Conservation (phyloP, 441 rosid species). For the Aquilaria agallochum region DNA sequence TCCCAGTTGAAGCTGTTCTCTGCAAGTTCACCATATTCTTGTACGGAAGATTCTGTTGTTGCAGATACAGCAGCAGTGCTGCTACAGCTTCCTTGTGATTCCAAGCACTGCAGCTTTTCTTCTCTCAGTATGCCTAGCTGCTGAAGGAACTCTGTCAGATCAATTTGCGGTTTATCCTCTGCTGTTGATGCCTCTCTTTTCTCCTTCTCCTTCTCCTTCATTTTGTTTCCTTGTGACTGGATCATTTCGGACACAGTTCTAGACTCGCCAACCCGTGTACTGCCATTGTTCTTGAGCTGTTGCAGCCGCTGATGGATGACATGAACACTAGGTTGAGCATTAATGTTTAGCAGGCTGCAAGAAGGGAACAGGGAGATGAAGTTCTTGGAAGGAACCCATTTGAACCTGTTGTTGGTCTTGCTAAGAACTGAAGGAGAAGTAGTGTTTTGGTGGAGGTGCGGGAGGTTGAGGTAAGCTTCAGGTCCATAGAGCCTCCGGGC, state of each 20-base stretch:
- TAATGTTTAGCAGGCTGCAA: slow-evolving; percentile 69
- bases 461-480: slow-evolving; percentile 86
- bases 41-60: slow-evolving; percentile 30
- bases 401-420: slow-evolving; percentile 36
- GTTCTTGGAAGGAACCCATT: slow-evolving; percentile 88
- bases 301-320: slow-evolving; percentile 89
- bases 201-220: slow-evolving; percentile 30
- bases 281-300: slow-evolving; percentile 59
- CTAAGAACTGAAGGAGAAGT: slow-evolving; percentile 22
- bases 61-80: slow-evolving; percentile 21
- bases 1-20: slow-evolving; percentile 76
- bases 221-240: slow-evolving; percentile 11
- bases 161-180: slow-evolving; percentile 78
- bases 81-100: slow-evolving; percentile 20
- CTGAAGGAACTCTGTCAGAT: slow-evolving; percentile 86
- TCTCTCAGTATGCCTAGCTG: slow-evolving; percentile 75
- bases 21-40: slow-evolving; percentile 36
- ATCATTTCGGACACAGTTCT: slow-evolving; percentile 24
- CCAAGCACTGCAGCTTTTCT: slow-evolving; percentile 9
- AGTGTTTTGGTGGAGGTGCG: slow-evolving; percentile 56
- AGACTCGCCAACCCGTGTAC: slow-evolving; percentile 44
- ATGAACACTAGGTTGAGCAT: slow-evolving; percentile 87
- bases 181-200: slow-evolving; percentile 22
- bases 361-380: slow-evolving; percentile 87
- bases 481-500: slow-evolving; percentile 76